phyloP scores from a whole-genome alignment of 139 green algal genomes.

The Desmodesmus armatus region DNA sequence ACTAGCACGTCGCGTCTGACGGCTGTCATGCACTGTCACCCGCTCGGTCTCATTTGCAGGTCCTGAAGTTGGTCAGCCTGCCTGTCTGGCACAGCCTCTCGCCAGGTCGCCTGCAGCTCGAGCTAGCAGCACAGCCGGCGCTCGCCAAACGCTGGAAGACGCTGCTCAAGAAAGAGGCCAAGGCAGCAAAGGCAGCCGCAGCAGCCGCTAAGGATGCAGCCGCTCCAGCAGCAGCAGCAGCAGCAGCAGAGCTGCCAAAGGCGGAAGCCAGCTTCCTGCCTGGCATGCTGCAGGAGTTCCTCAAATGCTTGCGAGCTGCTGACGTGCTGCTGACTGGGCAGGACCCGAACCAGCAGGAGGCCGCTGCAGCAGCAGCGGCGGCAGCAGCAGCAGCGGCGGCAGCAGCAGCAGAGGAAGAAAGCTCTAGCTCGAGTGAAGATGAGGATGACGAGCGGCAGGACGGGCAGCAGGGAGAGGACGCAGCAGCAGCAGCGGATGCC shows the following conservation, averaged over 20 bases:
- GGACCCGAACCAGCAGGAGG: neutral
- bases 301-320: slow-evolving; percentile 55
- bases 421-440: too few species aligned
- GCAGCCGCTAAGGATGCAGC: neutral
- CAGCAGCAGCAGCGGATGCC: neutral
- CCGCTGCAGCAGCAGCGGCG: slow-evolving; percentile 14
- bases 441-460: neutral
- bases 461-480: neutral
- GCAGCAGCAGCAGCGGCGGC: slow-evolving; percentile 4
- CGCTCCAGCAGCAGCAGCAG: neutral
- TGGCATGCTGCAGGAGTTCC: slow-evolving; percentile 78
- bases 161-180: slow-evolving; percentile 88
- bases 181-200: slow-evolving; percentile 62
- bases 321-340: slow-evolving; percentile 14
- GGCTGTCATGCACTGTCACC: too few species aligned
- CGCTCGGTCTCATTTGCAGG: too few species aligned
- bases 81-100: slow-evolving; percentile 91
- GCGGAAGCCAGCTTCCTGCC: slow-evolving; percentile 86
- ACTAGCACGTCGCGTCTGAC: too few species aligned
- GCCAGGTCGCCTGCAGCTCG: slow-evolving; percentile 82
- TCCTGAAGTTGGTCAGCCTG: slow-evolving; percentile 80
- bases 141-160: slow-evolving; percentile 90
- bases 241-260: slow-evolving; percentile 43
- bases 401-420: slow-evolving; percentile 5
- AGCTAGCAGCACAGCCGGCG: slow-evolving; percentile 78